A percentile compares a stretch with the other conserved stretches of the same genome.
phyloP scores from a whole-genome alignment of 805 yeast species.

The Zygoascus ofunaensis region DNA sequence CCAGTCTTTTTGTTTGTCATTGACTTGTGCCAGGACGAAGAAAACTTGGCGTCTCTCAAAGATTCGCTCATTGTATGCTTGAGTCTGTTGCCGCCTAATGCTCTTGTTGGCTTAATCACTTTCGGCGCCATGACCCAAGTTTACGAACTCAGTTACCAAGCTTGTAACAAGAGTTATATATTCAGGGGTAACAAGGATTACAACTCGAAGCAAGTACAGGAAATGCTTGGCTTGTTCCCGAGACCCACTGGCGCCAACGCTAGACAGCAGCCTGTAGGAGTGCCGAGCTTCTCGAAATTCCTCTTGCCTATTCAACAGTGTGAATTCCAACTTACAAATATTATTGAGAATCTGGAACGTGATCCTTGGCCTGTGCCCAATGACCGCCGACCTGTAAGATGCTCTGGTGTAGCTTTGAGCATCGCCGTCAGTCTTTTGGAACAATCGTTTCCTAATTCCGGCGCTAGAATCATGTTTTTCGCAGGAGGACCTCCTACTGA shows the following conservation, averaged over 20 bases:
- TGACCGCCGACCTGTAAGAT: constrained; percentile 77
- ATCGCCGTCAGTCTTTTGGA: constrained; percentile 78
- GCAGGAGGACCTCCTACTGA: constrained; percentile 94
- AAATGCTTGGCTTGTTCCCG: constrained; percentile 46
- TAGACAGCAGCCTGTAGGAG: constrained; percentile 17
- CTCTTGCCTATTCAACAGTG: constrained; percentile 66
- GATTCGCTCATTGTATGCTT: constrained; percentile 71
- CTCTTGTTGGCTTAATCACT: constrained; percentile 79
- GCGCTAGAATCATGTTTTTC: constrained; percentile 82
- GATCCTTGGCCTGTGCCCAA: constrained; percentile 88
- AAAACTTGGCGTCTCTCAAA: constrained; percentile 74
- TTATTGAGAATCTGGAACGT: constrained; percentile 64
- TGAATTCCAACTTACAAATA: constrained; percentile 72
- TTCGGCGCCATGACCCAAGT: constrained; percentile 85
- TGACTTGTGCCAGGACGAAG: constrained; percentile 84
- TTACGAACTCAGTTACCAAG: constrained; percentile 66
- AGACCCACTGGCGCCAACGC: constrained; percentile 24
- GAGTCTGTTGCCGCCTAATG: constrained; percentile 78
- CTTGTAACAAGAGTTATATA: constrained; percentile 63
- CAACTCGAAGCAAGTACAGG: constrained; percentile 44
- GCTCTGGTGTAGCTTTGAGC: constrained; percentile 86
- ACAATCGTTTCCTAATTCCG: constrained; percentile 62
- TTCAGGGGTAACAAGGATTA: constrained; percentile 89
- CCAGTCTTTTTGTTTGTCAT: constrained; percentile 81
- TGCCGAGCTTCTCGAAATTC: constrained; percentile 41